A percentile compares a stretch with the other conserved stretches of the same genome.
Conservation (phyloP, 495 filamentous ascomycete genomes). For the Tuber indicum region DNA sequence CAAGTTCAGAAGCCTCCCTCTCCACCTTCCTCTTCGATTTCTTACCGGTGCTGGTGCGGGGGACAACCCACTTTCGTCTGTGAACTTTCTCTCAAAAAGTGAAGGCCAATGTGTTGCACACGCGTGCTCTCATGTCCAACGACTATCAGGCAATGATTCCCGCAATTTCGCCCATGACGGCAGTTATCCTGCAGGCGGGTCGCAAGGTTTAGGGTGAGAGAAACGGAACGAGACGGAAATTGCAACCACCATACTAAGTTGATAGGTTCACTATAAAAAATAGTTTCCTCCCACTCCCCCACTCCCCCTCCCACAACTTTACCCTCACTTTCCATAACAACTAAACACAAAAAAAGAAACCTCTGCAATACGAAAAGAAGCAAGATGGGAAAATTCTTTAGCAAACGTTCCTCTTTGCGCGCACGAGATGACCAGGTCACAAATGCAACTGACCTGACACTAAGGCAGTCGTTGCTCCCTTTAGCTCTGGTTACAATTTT, state of each 20-base stretch:
- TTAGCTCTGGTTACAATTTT: constrained; percentile 35
- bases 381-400: constrained; percentile 29
- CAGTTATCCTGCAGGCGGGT: neutral
- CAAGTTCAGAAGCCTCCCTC: neutral
- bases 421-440: constrained; percentile 34
- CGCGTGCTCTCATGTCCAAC: neutral
- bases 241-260: neutral
- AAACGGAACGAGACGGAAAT: neutral
- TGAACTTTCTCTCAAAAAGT: neutral
- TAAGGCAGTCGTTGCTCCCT: constrained; percentile 33
- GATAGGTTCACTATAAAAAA: neutral
- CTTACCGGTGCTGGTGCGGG: neutral
- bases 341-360: neutral
- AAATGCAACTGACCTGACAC: constrained; percentile 31
- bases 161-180: neutral
- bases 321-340: neutral
- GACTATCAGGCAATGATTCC: neutral
- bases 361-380: neutral
- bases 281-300: neutral
- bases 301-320: neutral
- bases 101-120: neutral
- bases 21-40: neutral
- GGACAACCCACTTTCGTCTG: neutral
- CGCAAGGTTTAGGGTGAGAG: neutral
- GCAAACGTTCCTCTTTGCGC: constrained; percentile 18